These are phyloP conservation scores for Beta lomatogona DNA, from an alignment of 179 eudicot genomes.

Conservation along the genomic window DNA sequence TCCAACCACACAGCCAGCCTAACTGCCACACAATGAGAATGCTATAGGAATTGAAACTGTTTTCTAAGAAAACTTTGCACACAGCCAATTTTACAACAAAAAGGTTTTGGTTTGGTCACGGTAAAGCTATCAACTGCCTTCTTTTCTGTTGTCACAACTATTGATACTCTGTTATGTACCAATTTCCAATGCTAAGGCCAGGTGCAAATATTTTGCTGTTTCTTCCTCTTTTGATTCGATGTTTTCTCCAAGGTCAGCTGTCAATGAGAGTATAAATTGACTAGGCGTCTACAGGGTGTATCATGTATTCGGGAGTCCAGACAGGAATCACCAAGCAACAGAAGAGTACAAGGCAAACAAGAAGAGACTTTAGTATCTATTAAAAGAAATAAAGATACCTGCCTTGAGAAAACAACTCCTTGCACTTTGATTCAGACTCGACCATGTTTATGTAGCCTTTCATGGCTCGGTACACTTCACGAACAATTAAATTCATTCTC, in stretches of 20 bases:
- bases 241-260: neutral
- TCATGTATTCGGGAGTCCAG: neutral
- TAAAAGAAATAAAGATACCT: slow-evolving; percentile 14
- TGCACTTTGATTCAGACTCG: slow-evolving; percentile 33
- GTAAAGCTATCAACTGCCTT: too few species aligned
- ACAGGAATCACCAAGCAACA: neutral
- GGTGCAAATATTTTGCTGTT: neutral
- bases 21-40: neutral
- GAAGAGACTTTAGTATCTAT: neutral
- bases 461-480: slow-evolving; percentile 74
- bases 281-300: neutral
- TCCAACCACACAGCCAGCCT: neutral
- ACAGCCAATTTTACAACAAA: neutral
- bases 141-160: neutral
- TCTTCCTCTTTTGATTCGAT: neutral
- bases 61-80: neutral
- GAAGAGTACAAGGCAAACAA: neutral
- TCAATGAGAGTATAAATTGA: neutral
- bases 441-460: slow-evolving; percentile 52
- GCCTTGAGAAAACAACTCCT: slow-evolving; percentile 46
- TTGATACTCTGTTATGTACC: neutral
- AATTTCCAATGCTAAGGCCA: neutral
- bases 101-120: too few species aligned
- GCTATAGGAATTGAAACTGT: neutral
- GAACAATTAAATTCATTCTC: slow-evolving; percentile 79